Conservation (phyloP, 2,329 filamentous ascomycete species). For the Cordyceps farinosa region DNA sequence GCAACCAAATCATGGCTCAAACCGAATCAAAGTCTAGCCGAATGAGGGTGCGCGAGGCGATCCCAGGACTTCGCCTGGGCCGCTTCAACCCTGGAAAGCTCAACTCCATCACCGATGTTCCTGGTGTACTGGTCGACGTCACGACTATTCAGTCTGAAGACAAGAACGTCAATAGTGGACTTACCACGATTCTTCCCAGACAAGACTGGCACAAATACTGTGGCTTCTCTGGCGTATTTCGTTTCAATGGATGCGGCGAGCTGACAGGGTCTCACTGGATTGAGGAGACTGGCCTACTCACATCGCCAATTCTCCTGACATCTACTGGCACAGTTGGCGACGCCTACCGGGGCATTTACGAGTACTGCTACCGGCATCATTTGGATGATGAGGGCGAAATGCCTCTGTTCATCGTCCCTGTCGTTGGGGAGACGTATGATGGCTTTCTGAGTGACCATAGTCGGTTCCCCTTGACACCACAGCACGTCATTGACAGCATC, state of each 20-base stretch:
- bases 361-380: constrained; percentile 49
- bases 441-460: constrained; percentile 57
- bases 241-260: constrained; percentile 63
- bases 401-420: constrained; percentile 53
- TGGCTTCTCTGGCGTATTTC: constrained; percentile 50
- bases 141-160: constrained; percentile 38
- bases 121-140: constrained; percentile 45
- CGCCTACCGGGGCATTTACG: constrained; percentile 55
- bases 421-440: constrained; percentile 62
- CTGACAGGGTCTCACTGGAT: constrained; percentile 61
- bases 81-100: constrained; percentile 41
- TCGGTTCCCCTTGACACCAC: constrained; percentile 50
- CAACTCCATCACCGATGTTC: constrained; percentile 50
- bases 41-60: constrained; percentile 36
- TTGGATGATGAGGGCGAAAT: constrained; percentile 40
- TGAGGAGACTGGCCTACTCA: constrained; percentile 56
- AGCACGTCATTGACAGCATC: constrained; percentile 53
- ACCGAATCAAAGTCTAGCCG: background rate
- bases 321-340: constrained; percentile 56
- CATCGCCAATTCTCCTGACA: constrained; percentile 58
- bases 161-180: constrained; percentile 43
- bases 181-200: constrained; percentile 48
- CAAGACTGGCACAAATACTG: constrained; percentile 42
- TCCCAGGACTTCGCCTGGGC: constrained; percentile 43
- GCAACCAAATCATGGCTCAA: background rate